These are phyloP conservation scores for Parietaria judaica DNA, from an alignment of 306 rosid genomes.

Conservation along the genomic window DNA sequence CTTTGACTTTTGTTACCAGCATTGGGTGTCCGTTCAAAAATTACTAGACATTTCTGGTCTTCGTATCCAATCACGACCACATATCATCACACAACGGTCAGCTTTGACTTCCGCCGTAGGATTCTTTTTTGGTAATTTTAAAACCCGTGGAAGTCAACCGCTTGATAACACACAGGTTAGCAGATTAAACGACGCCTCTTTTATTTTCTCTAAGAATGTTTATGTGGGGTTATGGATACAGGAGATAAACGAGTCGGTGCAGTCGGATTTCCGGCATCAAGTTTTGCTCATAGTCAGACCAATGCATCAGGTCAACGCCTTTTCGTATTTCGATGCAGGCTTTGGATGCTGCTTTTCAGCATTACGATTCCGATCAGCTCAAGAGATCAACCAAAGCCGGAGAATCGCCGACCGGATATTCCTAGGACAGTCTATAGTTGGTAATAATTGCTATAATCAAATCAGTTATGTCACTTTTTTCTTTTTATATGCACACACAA, in stretches of 20 bases:
- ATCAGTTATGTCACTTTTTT: conserved; percentile 33
- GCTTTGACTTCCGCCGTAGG: not conserved
- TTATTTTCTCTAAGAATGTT: not conserved
- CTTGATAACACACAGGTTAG: conserved; percentile 44
- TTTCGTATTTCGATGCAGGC: conserved; percentile 47
- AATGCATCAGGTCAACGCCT: conserved; percentile 77
- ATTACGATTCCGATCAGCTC: conserved; percentile 67
- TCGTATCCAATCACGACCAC: conserved; percentile 85
- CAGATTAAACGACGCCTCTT: conserved; percentile 69
- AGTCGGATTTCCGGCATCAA: conserved; percentile 80
- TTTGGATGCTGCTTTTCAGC: conserved; percentile 83
- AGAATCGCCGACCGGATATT: conserved; percentile 55
- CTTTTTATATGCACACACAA: no score
- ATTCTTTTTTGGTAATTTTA: no score
- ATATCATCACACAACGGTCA: conserved; percentile 63
- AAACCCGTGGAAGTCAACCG: not conserved
- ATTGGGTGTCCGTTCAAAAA: conserved; percentile 91
- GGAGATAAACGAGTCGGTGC: conserved; percentile 75
- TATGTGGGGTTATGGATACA: conserved; percentile 22
- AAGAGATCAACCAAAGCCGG: conserved; percentile 64
- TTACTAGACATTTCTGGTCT: conserved; percentile 92
- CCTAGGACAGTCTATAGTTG: conserved; percentile 21
- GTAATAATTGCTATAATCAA: conserved; percentile 10
- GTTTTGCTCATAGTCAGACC: conserved; percentile 90
- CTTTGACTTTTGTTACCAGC: conserved; percentile 52